Base-by-base conservation (phyloP, 371 early-diverging fungal species). In the Mortierella sp. region DNA sequence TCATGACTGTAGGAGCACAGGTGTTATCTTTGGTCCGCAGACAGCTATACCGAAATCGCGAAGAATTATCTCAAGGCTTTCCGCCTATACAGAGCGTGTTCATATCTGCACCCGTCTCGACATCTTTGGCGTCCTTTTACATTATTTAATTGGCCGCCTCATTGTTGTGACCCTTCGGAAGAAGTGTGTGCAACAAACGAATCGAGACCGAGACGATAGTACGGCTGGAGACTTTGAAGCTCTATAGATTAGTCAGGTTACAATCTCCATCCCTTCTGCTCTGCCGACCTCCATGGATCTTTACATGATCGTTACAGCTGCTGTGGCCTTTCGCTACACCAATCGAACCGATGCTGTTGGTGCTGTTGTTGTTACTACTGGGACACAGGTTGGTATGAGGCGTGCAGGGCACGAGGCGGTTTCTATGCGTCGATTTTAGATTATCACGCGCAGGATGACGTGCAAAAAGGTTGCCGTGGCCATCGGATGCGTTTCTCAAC, bases 401-500 rank as follows among this genome's bases (percentile, higher is more conserved):
- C 38, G 33, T 33, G 59, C 19, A 40, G 43, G n/a, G 43, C 63
- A n/a, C 64, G 55, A 41, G 45, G 28, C 38, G 57, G 45, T 8
- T 66, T 9, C 62, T 58, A 11, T 52, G 33, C 13, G 47, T 61
- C 24, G 70, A 62, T 40, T 68, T 68, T n/a, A 72, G 59, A 47
- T 68, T 72, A 55, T 69, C 68, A 45, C 48, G 69, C 8, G 72
- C 72, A 9, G 77, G 62, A 3, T 72, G 68, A 33, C 77, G 72
- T 4, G 69, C 68, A 40, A 69, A 69, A 72, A 15, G 59, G 5
- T 22, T 71, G 71, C 32, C 68, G 69, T 13, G 76, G 76, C 43
- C 70, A 67, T 19, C 76, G 76, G 19, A 76, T 71, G 4, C 76
- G 71, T 50, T 74, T 78, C 67, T 78, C 74, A 28, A 67, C 69